Percentiles rank a stretch among this genome's conserved stretches.
phyloP scores from a whole-genome alignment of 495 filamentous ascomycete genomes.

The Aspergillus heteromorphus region DNA sequence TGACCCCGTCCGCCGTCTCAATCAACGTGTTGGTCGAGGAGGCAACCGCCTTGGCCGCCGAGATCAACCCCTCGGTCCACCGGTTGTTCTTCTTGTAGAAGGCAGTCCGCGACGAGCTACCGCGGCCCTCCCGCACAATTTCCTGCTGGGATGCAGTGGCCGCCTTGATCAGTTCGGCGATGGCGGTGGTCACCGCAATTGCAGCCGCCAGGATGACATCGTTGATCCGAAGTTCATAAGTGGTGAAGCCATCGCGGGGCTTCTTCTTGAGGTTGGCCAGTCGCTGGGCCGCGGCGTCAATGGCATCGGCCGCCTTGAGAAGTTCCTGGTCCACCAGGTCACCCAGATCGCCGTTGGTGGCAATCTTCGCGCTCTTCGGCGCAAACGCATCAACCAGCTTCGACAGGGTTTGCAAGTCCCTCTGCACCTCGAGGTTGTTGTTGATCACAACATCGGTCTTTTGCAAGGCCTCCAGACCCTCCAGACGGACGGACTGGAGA shows the following conservation, averaged over 20 bases:
- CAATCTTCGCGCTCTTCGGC: slow-evolving; percentile 74
- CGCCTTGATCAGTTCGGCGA: slow-evolving; percentile 92
- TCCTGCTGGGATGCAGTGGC: slow-evolving; percentile 92
- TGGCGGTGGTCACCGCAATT: slow-evolving; percentile 92
- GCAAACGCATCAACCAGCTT: slow-evolving; percentile 89
- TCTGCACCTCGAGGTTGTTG: slow-evolving; percentile 89
- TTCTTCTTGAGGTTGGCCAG: slow-evolving; percentile 90
- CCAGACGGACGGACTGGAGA: slow-evolving; percentile 87
- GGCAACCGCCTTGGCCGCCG: slow-evolving; percentile 93
- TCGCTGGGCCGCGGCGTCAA: slow-evolving; percentile 83
- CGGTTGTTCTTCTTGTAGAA: slow-evolving; percentile 99
- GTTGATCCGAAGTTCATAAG: slow-evolving; percentile 91
- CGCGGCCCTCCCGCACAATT: slow-evolving; percentile 92
- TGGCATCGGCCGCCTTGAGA: slow-evolving; percentile 89
- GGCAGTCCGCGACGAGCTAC: slow-evolving; percentile 79
- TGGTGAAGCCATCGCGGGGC: slow-evolving; percentile 89
- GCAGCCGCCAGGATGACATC: slow-evolving; percentile 92
- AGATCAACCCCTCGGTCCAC: slow-evolving; percentile 97
- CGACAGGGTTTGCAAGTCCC: slow-evolving; percentile 83
- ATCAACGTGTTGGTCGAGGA: slow-evolving; percentile 88
- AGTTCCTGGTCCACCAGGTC: slow-evolving; percentile 91
- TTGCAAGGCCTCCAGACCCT: slow-evolving; percentile 77
- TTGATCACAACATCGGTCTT: slow-evolving; percentile 96
- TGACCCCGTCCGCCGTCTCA: slow-evolving; percentile 94
- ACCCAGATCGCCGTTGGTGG: slow-evolving; percentile 78